A percentile compares a stretch with the other conserved stretches of the same genome.
Conservation (phyloP, 768 basidiomycete species). For the Rhodosporidiobolus sp. region DNA sequence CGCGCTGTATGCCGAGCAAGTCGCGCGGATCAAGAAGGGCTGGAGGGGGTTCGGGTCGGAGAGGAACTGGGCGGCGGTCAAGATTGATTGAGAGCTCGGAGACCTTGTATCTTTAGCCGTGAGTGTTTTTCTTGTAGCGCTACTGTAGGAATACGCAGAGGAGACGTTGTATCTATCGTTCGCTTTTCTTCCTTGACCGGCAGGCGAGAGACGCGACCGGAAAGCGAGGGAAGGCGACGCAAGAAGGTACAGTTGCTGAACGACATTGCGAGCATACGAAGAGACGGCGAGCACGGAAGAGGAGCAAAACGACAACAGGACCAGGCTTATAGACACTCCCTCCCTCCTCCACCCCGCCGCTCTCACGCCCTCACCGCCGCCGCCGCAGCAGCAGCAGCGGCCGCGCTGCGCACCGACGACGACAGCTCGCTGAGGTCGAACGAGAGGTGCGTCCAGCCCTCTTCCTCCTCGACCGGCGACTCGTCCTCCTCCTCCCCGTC, state of each 20-base stretch:
- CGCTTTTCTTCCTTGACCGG: too few relatives aligned
- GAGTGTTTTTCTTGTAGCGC: not conserved
- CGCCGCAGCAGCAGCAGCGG: constrained; percentile 6
- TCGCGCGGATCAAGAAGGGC: constrained; percentile 27
- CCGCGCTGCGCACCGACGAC: constrained; percentile 4
- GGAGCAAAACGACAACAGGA: not conserved
- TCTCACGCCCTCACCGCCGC: not conserved
- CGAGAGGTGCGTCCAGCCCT: constrained; percentile 22
- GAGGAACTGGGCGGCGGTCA: constrained; percentile 24
- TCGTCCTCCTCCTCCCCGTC: not conserved
- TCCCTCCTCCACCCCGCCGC: too few relatives aligned
- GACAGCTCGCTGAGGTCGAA: constrained; percentile 15
- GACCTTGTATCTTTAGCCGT: not conserved
- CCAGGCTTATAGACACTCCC: too few relatives aligned
- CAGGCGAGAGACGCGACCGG: too few relatives aligned
- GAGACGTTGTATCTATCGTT: not conserved
- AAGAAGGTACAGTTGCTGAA: too few relatives aligned
- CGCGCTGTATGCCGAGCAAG: constrained; percentile 20
- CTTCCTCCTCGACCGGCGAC: constrained; percentile 2
- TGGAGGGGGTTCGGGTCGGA: constrained; percentile 29
- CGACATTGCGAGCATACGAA: too few relatives aligned
- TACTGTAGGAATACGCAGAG: too few relatives aligned
- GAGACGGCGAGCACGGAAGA: too few relatives aligned
- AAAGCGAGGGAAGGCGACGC: too few relatives aligned
- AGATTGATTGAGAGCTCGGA: constrained; percentile 7